Evolutionary conservation across 2,329 filamentous ascomycete species (phyloP).

Genomic region (Pestalotiopsis sp.): DNA sequence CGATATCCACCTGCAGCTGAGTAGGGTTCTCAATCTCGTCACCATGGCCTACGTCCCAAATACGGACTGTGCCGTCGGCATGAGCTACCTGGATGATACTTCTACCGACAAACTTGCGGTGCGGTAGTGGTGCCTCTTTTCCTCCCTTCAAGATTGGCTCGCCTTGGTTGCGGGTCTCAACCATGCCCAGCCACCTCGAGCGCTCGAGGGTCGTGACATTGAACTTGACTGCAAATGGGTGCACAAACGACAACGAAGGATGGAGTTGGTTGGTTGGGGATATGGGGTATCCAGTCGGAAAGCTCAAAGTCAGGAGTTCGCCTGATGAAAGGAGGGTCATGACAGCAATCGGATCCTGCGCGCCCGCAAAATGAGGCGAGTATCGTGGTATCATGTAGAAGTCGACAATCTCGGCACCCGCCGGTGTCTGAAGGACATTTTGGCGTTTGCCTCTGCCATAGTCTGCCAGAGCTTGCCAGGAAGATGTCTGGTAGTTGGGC

Average conservation of each 20-base stretch:
- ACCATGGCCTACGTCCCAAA: conserved; percentile 91
- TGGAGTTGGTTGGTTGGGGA: conserved; percentile 92
- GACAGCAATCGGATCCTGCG: conserved; percentile 87
- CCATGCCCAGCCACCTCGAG: conserved; percentile 84
- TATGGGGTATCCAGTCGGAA: conserved; percentile 89
- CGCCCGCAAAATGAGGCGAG: conserved; percentile 84
- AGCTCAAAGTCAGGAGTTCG: conserved; percentile 86
- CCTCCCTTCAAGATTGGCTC: conserved; percentile 81
- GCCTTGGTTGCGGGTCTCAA: conserved; percentile 79
- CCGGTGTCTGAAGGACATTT: conserved; percentile 73
- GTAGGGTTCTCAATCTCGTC: conserved; percentile 90
- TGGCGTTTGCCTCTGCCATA: conserved; percentile 81
- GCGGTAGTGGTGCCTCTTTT: conserved; percentile 67
- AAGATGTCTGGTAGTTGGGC: conserved; percentile 87
- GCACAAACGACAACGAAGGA: conserved; percentile 82
- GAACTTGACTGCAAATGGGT: conserved; percentile 81
- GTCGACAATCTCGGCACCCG: conserved; percentile 75
- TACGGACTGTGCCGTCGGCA: conserved; percentile 84
- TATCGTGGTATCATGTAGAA: conserved; percentile 82
- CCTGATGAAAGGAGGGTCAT: conserved; percentile 81
- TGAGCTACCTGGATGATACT: conserved; percentile 88
- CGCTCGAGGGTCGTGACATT: conserved; percentile 76
- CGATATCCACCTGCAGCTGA: conserved; percentile 84
- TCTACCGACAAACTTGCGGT: conserved; percentile 79
- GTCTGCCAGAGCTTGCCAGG: conserved; percentile 79